Evolutionary conservation across 331 rosid species (phyloP).

Genomic region (Rhamnella rubrinervis): DNA sequence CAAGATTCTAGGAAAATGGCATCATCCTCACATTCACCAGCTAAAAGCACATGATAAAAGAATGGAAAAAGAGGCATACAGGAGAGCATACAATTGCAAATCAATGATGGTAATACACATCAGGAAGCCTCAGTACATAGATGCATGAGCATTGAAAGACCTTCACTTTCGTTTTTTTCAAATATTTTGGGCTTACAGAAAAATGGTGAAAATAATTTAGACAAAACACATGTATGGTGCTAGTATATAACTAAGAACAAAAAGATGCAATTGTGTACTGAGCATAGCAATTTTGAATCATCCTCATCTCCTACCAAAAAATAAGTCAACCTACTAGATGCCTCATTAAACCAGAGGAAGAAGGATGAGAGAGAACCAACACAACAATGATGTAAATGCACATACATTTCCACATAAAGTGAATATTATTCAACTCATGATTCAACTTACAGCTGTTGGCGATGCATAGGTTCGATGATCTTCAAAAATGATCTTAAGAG

Average conservation of each 20-base stretch:
- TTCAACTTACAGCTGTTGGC: conserved; percentile 77
- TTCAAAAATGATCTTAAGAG: conserved; percentile 77
- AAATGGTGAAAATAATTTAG: too few species aligned
- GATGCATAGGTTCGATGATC: conserved; percentile 95
- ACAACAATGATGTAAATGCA: not conserved
- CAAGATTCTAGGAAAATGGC: too few species aligned
- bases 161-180: not conserved
- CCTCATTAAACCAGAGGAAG: too few species aligned
- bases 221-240: not conserved
- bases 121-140: not conserved
- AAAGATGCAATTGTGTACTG: too few species aligned
- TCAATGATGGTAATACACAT: not conserved
- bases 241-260: not conserved
- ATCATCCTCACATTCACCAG: too few species aligned
- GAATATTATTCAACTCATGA: conserved; percentile 46
- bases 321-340: too few species aligned
- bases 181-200: too few species aligned
- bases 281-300: too few species aligned
- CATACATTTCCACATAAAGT: not conserved
- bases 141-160: not conserved
- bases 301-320: too few species aligned
- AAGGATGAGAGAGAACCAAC: not conserved
- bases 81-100: too few species aligned
- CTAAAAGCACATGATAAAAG: too few species aligned
- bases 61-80: too few species aligned